A percentile compares a stretch with the other conserved stretches of the same genome.
Evolutionary conservation across 2,329 filamentous ascomycete genomes (phyloP).

Genomic region (Leptographium procerum): DNA sequence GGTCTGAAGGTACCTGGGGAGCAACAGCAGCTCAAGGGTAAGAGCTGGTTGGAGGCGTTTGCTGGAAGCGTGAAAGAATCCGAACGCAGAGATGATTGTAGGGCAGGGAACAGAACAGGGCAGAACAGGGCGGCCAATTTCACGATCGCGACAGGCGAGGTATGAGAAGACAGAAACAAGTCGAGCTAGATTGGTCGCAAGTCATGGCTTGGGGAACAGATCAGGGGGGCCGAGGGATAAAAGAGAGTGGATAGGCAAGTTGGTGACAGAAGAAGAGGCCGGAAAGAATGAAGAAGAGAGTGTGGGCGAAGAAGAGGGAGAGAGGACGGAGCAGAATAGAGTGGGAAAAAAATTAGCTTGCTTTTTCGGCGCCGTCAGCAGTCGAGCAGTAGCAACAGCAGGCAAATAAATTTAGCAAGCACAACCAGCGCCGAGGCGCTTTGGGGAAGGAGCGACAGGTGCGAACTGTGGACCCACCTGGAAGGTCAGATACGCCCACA

Average conservation of each 20-base stretch:
- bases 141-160: background rate
- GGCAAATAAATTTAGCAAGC: background rate
- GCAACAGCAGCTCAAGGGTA: background rate
- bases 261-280: background rate
- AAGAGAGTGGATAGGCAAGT: background rate
- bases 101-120: background rate
- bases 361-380: constrained; percentile 3
- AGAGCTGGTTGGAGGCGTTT: background rate
- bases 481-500: background rate
- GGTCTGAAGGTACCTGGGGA: background rate
- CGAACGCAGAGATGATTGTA: background rate
- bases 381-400: background rate
- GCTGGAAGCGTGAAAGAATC: background rate
- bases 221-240: background rate
- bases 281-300: background rate
- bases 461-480: background rate
- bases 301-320: background rate
- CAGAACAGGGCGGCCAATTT: background rate
- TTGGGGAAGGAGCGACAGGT: constrained; percentile 10
- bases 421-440: constrained; percentile 4
- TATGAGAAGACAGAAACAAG: background rate
- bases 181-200: background rate
- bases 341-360: constrained; percentile 7
- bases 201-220: constrained; percentile 3
- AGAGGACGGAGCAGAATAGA: background rate